These are phyloP conservation scores for Beauveria varroae DNA, from an alignment of 2,329 filamentous ascomycete genomes.

Conservation along the genomic window DNA sequence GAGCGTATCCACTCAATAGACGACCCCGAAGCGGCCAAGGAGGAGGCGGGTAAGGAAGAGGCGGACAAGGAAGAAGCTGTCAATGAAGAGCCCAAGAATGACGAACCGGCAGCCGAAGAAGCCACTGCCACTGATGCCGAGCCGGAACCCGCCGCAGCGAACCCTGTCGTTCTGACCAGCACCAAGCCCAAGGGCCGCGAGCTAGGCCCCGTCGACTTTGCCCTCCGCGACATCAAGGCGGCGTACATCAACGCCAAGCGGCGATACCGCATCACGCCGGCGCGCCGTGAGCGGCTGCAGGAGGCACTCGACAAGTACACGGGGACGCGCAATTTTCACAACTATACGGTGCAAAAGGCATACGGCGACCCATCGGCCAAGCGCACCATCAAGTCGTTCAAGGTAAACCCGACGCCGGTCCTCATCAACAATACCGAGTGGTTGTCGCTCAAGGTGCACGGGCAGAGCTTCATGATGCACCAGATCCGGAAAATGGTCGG, in stretches of 20 bases:
- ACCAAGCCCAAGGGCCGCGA: constrained; percentile 34
- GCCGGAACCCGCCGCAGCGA: constrained; percentile 15
- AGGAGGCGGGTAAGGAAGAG: constrained; percentile 10
- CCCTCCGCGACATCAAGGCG: constrained; percentile 67
- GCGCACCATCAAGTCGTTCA: constrained; percentile 87
- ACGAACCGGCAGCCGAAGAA: constrained; percentile 15
- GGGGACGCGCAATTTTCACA: constrained; percentile 90
- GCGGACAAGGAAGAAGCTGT: constrained; percentile 15
- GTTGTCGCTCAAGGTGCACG: constrained; percentile 92
- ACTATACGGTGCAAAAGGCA: constrained; percentile 90
- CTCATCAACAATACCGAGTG: constrained; percentile 90
- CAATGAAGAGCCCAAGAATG: constrained; percentile 19
- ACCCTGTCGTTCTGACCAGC: constrained; percentile 20
- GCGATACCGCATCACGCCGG: constrained; percentile 69
- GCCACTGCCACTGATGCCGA: constrained; percentile 16
- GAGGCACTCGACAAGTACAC: constrained; percentile 65
- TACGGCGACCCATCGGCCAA: constrained; percentile 76
- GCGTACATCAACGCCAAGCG: constrained; percentile 79
- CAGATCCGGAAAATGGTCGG: constrained; percentile 99
- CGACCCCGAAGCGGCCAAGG: constrained; percentile 11
- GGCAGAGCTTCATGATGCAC: constrained; percentile 99
- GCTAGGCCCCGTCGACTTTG: constrained; percentile 49
- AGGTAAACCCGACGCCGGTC: constrained; percentile 66
- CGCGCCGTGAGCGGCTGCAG: constrained; percentile 69
- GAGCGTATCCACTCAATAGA: constrained; percentile 46